Percentiles rank a stretch among this genome's conserved stretches.
phyloP scores from a whole-genome alignment of 192 early-diverging fungal species.

The Radiomyces spectabilis region DNA sequence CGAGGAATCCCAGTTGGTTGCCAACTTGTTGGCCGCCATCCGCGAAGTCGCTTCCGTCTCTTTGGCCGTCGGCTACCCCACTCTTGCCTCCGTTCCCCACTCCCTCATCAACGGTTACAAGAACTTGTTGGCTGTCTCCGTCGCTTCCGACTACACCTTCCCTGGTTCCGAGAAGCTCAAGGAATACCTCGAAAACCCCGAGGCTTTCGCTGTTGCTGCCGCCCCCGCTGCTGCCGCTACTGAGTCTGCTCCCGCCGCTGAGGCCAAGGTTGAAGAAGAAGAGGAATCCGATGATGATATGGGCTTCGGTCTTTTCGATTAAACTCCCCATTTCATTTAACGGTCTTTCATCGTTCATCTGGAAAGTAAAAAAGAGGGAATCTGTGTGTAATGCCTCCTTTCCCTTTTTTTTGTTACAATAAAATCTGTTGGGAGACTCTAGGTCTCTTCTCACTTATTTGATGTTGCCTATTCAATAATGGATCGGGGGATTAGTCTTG shows the following conservation, averaged over 20 bases:
- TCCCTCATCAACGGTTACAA: constrained; percentile 96
- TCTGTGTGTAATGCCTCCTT: background rate
- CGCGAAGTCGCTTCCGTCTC: constrained; percentile 77
- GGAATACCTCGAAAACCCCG: constrained; percentile 89
- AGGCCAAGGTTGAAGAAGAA: constrained; percentile 1
- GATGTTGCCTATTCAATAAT: too few species aligned
- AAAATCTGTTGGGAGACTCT: too few species aligned
- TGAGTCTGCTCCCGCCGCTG: constrained; percentile 1
- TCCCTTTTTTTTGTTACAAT: too few species aligned
- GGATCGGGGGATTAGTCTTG: too few species aligned
- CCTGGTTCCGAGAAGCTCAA: constrained; percentile 88
- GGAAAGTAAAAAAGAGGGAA: background rate
- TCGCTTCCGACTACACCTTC: constrained; percentile 89
- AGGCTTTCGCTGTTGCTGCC: constrained; percentile 49
- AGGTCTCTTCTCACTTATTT: too few species aligned
- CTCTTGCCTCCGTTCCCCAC: constrained; percentile 90
- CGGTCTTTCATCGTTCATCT: background rate
- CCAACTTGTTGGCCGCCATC: constrained; percentile 62
- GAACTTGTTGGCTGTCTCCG: constrained; percentile 86
- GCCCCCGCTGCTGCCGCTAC: constrained; percentile 4
- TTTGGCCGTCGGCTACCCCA: constrained; percentile 67
- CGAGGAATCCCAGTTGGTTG: constrained; percentile 61
- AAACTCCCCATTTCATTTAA: background rate
- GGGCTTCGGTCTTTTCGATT: constrained; percentile 18
- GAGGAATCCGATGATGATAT: constrained; percentile 16